Base-by-base conservation (phyloP, 306 rosid species). In the Potentilla sterilis region DNA sequence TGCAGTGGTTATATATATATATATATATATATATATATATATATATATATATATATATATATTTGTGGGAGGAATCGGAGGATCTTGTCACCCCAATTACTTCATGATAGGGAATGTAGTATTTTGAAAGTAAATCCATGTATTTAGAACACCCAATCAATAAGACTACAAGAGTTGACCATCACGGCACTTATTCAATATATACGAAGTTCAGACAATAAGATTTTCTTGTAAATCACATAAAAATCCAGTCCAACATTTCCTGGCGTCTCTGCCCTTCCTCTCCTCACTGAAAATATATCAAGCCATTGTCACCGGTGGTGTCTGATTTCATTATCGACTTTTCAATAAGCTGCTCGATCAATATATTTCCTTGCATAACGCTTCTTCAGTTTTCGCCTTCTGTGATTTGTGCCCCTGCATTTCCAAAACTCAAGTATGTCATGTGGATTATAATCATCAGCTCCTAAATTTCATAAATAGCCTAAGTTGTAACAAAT, bases 321-420 rank as follows among this genome's bases (percentile, higher is more conserved):
- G 22, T 40, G 75, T 66, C 54, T 75, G 11, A 64, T 72, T 42
- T 47, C 66, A 57, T 2, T 28, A 80, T 19, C 7, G 43, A 34
- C 44, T 5, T 15, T 34, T 63, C 82, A 84, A 34, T 75, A 43
- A 67, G n/a, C 9, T 54, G 41, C 75, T 32, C 80, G 75, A 9
- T 76, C 85, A 13, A 84, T 42, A 48, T 58, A 81, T 38, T 70
- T 78, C 87, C 85, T 69, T 10, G 84, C 74, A 8, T 73, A 75
- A 81, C 84, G 81, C 83, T 88, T 90, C 89, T 86, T 81, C 84
- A 91, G 77, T 55, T 91, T 89, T 84, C 98, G 84, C 79, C 97
- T 88, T 70, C 96, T 85, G 38, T 62, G 79, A 80, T 77, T 86
- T 48, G 65, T 78, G 58, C 83, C 85, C 98, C 98, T 94, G 91